A percentile compares a stretch with the other conserved stretches of the same genome.
Conservation (phyloP, 2,329 filamentous ascomycete species). For the Colletotrichum echinochloae region DNA sequence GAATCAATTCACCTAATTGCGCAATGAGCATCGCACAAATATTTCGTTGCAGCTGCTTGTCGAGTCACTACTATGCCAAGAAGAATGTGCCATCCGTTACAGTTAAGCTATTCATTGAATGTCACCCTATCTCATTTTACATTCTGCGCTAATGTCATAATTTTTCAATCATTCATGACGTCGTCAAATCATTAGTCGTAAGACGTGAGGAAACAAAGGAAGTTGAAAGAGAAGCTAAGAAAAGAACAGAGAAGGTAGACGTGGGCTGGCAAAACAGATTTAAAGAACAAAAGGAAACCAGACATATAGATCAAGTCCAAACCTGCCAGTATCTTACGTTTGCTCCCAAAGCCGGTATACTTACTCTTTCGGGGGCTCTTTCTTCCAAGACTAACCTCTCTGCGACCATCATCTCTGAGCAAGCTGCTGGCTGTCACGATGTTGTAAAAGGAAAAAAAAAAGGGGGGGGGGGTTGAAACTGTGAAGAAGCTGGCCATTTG, state of each 20-base stretch:
- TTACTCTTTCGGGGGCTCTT: not conserved
- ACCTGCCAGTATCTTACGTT: not conserved
- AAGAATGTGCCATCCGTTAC: too few relatives aligned
- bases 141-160: not conserved
- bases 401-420: too few relatives aligned
- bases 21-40: not conserved
- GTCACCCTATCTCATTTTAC: not conserved
- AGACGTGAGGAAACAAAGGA: not conserved
- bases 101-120: not conserved
- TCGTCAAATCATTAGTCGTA: not conserved
- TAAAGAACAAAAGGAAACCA: not conserved
- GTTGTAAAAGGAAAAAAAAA: not conserved
- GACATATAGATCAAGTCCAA: not conserved
- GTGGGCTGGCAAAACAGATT: not conserved
- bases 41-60: not conserved
- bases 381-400: not conserved
- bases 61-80: not conserved
- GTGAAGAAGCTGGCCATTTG: not conserved
- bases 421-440: not conserved
- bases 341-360: not conserved
- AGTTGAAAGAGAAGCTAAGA: not conserved
- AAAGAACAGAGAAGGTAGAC: not conserved
- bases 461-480: not conserved
- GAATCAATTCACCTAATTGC: constrained; percentile 38
- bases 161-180: not conserved